Conservation (phyloP, 2,329 filamentous ascomycete genomes). For the Venturia asperata region DNA sequence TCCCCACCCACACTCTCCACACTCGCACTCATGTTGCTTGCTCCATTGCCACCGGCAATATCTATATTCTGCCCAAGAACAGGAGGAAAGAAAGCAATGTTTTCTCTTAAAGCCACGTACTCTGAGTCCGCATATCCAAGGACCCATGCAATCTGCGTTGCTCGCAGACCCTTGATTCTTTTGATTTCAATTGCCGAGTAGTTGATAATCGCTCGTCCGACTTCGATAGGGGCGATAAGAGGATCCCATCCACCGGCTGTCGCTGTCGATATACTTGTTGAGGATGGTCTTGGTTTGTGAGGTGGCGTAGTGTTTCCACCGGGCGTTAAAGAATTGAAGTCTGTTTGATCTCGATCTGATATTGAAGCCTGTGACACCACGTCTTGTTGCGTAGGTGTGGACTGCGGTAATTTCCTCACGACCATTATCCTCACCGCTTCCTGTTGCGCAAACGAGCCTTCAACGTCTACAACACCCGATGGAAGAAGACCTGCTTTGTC, state of each 20-base stretch:
- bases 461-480: slow-evolving; percentile 82
- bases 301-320: not conserved
- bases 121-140: slow-evolving; percentile 92
- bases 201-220: slow-evolving; percentile 85
- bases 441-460: slow-evolving; percentile 82
- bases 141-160: slow-evolving; percentile 68
- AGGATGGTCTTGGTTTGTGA: not conserved
- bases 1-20: slow-evolving; percentile 9
- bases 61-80: slow-evolving; percentile 23
- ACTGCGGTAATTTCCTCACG: slow-evolving; percentile 51
- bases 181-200: slow-evolving; percentile 81
- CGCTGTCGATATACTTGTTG: not conserved
- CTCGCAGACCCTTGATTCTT: slow-evolving; percentile 77
- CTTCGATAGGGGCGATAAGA: slow-evolving; percentile 48
- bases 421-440: slow-evolving; percentile 85
- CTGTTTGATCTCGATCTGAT: not conserved
- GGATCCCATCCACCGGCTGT: slow-evolving; percentile 26
- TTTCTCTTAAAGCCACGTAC: slow-evolving; percentile 83
- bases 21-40: not conserved
- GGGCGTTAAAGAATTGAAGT: not conserved
- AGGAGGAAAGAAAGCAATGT: slow-evolving; percentile 64
- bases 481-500: slow-evolving; percentile 83
- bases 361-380: slow-evolving; percentile 19
- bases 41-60: not conserved
- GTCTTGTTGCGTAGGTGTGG: slow-evolving; percentile 21